These are phyloP conservation scores for Ilex paraguariensis DNA, from an alignment of 305 asterid species.

Conservation along the genomic window DNA sequence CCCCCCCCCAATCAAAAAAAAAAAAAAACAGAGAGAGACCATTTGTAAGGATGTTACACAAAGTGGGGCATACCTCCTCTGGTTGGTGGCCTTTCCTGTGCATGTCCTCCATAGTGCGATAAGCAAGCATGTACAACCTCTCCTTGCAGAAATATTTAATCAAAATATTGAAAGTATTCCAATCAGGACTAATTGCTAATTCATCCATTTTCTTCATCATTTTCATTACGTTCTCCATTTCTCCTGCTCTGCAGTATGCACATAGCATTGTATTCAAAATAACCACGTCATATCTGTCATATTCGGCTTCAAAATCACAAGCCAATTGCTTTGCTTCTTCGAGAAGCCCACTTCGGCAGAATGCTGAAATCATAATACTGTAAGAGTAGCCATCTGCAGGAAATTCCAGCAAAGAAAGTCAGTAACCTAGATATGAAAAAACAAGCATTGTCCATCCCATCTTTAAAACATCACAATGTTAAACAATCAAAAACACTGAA, in stretches of 20 bases:
- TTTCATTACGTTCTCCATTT: constrained; percentile 94
- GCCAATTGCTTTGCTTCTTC: constrained; percentile 91
- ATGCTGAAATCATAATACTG: constrained; percentile 92
- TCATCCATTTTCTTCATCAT: constrained; percentile 95
- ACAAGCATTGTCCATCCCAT: no score
- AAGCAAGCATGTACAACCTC: constrained; percentile 71
- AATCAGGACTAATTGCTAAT: constrained; percentile 72
- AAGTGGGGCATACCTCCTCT: constrained; percentile 55
- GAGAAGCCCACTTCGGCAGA: constrained; percentile 63
- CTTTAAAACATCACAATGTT: no score
- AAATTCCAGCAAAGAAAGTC: constrained; percentile 16
- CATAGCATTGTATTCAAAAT: constrained; percentile 83
- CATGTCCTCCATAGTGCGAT: constrained; percentile 89
- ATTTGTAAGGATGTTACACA: background rate
- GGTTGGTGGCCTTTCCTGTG: constrained; percentile 77
- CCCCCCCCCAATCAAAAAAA: background rate
- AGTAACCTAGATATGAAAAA: no score
- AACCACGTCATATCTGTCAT: constrained; percentile 83
- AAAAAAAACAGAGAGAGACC: background rate
- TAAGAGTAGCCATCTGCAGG: constrained; percentile 84
- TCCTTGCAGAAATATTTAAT: constrained; percentile 87
- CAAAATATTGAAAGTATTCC: constrained; percentile 77
- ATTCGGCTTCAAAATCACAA: constrained; percentile 66
- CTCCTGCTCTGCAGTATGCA: constrained; percentile 90
- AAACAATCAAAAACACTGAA: no score